Percentiles rank a stretch among this genome's conserved stretches.
Conservation (phyloP, 306 rosid species). For the Crotalaria pallida region DNA sequence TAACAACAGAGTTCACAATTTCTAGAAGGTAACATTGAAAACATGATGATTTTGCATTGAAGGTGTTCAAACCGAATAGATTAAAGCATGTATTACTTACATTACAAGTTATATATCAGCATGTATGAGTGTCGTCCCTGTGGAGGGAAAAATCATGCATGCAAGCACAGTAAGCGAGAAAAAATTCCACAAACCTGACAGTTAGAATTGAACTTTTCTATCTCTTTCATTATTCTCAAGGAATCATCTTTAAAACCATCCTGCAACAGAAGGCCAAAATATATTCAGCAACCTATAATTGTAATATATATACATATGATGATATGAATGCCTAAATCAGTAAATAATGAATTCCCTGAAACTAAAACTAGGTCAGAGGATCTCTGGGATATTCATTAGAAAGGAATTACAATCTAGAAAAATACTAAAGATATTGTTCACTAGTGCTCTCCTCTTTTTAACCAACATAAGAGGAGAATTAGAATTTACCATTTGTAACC, state of each 20-base stretch:
- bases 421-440: neutral
- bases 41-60: neutral
- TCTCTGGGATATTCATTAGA: neutral
- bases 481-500: neutral
- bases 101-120: too few relatives aligned
- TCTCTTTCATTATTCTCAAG: constrained; percentile 73
- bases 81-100: neutral
- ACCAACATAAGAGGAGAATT: neutral
- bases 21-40: neutral
- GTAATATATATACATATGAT: neutral
- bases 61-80: neutral
- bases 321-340: too few relatives aligned
- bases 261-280: constrained; percentile 36
- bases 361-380: neutral
- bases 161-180: neutral
- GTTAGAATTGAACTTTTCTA: constrained; percentile 45
- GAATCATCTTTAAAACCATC: constrained; percentile 93
- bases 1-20: too few relatives aligned
- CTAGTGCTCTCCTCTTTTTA: neutral
- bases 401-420: neutral
- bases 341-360: neutral
- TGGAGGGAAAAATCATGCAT: constrained; percentile 6
- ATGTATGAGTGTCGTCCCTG: neutral
- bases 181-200: constrained; percentile 65
- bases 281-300: neutral